Conservation (phyloP, 257 asterid genomes). For the Solanum etuberosum region DNA sequence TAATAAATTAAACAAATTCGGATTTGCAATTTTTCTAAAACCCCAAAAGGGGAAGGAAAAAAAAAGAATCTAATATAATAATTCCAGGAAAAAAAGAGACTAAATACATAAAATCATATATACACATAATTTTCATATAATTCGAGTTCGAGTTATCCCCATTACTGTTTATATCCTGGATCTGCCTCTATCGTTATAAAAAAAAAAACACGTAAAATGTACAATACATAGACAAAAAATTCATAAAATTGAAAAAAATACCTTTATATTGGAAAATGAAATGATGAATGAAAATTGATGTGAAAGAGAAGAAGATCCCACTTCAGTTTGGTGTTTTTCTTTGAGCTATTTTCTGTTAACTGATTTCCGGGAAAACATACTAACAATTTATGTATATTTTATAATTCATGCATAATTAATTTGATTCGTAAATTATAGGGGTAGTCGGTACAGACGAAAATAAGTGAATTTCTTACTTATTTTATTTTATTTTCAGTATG, state of each 20-base stretch:
- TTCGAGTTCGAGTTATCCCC: not conserved
- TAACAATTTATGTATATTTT: not conserved
- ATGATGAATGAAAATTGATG: not conserved
- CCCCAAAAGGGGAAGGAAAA: not conserved
- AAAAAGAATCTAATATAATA: not conserved
- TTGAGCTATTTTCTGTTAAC: not conserved
- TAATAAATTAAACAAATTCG: not conserved
- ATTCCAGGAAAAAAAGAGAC: not conserved
- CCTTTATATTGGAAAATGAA: not conserved
- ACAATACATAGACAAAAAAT: not conserved
- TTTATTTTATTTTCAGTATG: not conserved
- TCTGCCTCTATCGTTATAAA: not conserved
- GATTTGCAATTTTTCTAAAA: not conserved
- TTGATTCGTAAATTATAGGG: not conserved
- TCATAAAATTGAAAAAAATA: not conserved
- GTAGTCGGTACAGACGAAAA: not conserved
- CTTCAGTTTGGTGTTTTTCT: not conserved
- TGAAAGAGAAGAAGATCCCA: not conserved
- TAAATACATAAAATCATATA: not conserved
- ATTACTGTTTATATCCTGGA: not conserved
- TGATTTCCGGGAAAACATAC: not conserved
- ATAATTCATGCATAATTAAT: not conserved
- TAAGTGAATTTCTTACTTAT: not conserved
- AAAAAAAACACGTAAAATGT: not conserved
- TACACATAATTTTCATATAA: not conserved